These are phyloP conservation scores for Dichomitus squalens DNA, from an alignment of 1,284 basidiomycete species.

Conservation along the genomic window DNA sequence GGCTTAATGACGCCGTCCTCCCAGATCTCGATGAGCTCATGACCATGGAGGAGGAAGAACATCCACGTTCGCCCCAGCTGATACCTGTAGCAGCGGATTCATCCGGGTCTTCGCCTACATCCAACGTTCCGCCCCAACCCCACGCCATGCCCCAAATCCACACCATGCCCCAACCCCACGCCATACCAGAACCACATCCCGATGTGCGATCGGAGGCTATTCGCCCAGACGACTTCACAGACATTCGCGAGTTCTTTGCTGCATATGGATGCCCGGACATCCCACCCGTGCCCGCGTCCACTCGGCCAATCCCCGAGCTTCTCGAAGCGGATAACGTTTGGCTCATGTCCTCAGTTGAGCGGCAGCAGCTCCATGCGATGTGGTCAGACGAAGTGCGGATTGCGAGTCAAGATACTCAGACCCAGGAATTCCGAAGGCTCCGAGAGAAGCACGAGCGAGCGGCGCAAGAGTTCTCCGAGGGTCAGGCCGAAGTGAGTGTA, in stretches of 20 bases:
- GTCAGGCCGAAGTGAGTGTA: conserved; percentile 37
- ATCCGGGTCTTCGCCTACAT: background rate
- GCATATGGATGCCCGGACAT: conserved; percentile 24
- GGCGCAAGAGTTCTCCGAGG: conserved; percentile 35
- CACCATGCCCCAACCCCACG: no score
- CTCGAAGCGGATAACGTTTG: conserved; percentile 24
- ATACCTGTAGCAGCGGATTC: background rate
- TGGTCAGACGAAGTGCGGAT: conserved; percentile 29
- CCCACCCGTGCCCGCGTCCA: conserved; percentile 18
- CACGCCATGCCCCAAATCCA: no score
- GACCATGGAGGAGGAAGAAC: conserved; percentile 2
- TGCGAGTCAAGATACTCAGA: conserved; percentile 35
- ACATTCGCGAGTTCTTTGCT: conserved; percentile 28
- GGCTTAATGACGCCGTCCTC: conserved; percentile 9
- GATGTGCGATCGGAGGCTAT: conserved; percentile 1
- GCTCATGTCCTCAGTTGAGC: conserved; percentile 30
- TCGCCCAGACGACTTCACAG: conserved; percentile 30
- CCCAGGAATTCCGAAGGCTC: conserved; percentile 40
- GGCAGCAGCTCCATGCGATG: conserved; percentile 22
- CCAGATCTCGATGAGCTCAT: conserved; percentile 21
- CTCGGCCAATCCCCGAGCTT: conserved; percentile 20
- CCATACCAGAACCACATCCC: background rate
- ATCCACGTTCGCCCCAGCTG: background rate
- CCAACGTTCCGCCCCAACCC: no score
- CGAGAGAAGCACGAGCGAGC: conserved; percentile 35